Evolutionary conservation across 345 rosid genomes (phyloP).

Genomic region (Salix koriyanagi): DNA sequence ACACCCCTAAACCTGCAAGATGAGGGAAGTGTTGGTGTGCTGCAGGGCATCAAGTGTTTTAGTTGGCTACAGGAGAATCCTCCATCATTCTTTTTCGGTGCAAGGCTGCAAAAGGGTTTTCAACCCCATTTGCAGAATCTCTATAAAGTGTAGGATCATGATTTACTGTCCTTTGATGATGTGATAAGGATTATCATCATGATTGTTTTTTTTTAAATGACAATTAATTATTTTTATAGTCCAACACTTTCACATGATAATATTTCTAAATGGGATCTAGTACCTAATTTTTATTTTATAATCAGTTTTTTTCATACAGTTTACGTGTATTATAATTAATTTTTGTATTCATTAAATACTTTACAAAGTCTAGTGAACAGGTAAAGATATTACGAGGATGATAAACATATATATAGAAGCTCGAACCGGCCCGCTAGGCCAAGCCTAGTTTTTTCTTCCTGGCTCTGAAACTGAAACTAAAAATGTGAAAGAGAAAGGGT

Average conservation of each 20-base stretch:
- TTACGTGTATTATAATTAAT: no score
- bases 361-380: fast-evolving
- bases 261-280: no score
- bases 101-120: not conserved
- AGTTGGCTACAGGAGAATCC: not conserved
- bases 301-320: fast-evolving
- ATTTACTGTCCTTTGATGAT: not conserved
- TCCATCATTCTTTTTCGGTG: not conserved
- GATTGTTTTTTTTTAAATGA: no score
- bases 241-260: no score
- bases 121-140: not conserved
- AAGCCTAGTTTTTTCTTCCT: no score
- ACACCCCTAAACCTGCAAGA: no score
- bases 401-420: fast-evolving
- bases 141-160: not conserved
- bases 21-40: not conserved
- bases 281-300: no score
- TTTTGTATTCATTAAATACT: fast-evolving
- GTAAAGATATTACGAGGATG: no score
- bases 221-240: no score
- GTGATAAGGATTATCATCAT: not conserved
- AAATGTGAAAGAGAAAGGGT: no score
- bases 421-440: no score
- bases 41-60: not conserved
- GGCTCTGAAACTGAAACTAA: no score